Evolutionary conservation across 179 eudicot species (phyloP).

Genomic region (Amaranthus tricolor): DNA sequence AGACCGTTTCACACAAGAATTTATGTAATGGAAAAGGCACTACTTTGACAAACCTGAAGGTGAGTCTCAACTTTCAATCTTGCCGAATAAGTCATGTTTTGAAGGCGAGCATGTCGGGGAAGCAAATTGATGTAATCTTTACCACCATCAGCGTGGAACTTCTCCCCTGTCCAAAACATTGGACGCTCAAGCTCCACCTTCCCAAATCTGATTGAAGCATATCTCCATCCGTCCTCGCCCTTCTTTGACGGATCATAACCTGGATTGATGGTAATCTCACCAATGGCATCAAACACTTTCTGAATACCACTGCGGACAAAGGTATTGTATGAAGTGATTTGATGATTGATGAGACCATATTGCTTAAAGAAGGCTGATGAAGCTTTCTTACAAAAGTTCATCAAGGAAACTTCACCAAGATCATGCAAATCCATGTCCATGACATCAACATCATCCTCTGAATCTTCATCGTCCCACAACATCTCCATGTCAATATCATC

Average conservation of each 20-base stretch:
- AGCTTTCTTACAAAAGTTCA: constrained; percentile 61
- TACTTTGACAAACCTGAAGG: constrained; percentile 44
- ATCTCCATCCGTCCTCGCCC: constrained; percentile 77
- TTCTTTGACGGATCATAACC: constrained; percentile 88
- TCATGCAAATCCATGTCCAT: constrained; percentile 37
- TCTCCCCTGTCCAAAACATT: constrained; percentile 69
- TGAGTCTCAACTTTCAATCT: constrained; percentile 61
- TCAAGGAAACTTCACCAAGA: constrained; percentile 46
- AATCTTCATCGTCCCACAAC: constrained; percentile 37
- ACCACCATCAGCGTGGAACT: constrained; percentile 54
- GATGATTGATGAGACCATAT: constrained; percentile 82
- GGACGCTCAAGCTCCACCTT: constrained; percentile 80
- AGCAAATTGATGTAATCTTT: constrained; percentile 48
- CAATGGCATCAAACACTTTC: constrained; percentile 59
- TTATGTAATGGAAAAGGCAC: no score
- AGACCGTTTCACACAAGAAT: no score
- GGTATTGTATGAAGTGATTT: constrained; percentile 78
- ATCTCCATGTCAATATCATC: constrained; percentile 39
- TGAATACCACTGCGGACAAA: constrained; percentile 68
- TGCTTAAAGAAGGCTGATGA: constrained; percentile 63
- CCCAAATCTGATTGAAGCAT: constrained; percentile 66
- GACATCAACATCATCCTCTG: constrained; percentile 45
- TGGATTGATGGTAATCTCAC: constrained; percentile 67
- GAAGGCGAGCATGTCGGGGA: constrained; percentile 94
- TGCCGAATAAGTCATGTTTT: constrained; percentile 90